Conservation (phyloP, 2,329 filamentous ascomycete genomes). For the Cladosporium sp. region DNA sequence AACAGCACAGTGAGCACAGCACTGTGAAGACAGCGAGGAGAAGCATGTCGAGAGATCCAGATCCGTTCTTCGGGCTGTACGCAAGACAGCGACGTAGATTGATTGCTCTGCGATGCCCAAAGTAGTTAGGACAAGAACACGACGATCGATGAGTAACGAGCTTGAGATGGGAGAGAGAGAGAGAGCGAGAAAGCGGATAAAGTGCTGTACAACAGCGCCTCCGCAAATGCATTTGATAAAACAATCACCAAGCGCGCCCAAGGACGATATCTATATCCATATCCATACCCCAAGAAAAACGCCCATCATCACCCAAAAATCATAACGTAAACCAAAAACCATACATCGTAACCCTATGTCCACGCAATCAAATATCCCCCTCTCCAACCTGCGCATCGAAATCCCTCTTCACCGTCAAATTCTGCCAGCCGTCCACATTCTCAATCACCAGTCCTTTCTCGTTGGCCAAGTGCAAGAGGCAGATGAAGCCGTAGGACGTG, state of each 20-base stretch:
- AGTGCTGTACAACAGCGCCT: background rate
- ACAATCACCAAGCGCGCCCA: background rate
- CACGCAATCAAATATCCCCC: conserved; percentile 8
- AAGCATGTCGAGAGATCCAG: too few relatives aligned
- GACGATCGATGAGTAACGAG: background rate
- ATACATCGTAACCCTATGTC: background rate
- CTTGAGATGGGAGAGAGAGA: too few relatives aligned
- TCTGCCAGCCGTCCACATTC: conserved; percentile 56
- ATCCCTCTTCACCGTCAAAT: conserved; percentile 53
- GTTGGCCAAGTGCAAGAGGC: conserved; percentile 85
- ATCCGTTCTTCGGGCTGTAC: too few relatives aligned
- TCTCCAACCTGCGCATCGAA: conserved; percentile 14
- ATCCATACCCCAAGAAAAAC: background rate
- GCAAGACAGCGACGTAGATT: too few relatives aligned
- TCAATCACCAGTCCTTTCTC: conserved; percentile 84
- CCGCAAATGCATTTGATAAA: background rate
- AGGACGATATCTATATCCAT: too few relatives aligned
- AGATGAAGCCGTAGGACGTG: conserved; percentile 91
- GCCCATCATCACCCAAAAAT: background rate
- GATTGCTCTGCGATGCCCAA: too few relatives aligned
- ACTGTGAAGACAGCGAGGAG: too few relatives aligned
- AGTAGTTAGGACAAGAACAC: background rate
- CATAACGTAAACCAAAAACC: background rate
- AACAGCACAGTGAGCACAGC: too few relatives aligned
- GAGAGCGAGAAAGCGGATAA: background rate